Percentiles rank a stretch among this genome's conserved stretches.
These are phyloP conservation scores for Hymenoscyphus repandus DNA, from an alignment of 2,329 filamentous ascomycete genomes.

Conservation along the genomic window DNA sequence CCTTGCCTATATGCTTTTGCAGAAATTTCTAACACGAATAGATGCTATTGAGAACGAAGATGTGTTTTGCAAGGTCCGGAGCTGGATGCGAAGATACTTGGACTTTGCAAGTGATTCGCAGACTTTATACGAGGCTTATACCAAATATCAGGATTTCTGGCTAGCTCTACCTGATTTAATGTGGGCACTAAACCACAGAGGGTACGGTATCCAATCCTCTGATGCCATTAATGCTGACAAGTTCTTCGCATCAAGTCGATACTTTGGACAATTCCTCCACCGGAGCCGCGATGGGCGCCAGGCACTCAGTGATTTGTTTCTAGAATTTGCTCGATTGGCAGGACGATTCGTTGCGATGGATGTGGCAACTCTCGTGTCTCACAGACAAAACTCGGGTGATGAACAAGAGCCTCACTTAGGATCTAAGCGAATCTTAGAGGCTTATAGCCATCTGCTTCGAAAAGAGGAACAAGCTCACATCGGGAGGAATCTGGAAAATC, in stretches of 20 bases:
- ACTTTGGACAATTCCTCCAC: conserved; percentile 30
- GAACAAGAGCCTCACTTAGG: conserved; percentile 36
- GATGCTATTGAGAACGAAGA: conserved; percentile 40
- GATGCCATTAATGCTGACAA: conserved; percentile 13
- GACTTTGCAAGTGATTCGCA: conserved; percentile 34
- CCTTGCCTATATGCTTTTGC: conserved; percentile 19
- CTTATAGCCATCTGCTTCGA: conserved; percentile 36
- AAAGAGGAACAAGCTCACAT: conserved; percentile 32
- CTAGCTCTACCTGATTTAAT: conserved; percentile 45
- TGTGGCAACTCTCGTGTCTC: conserved; percentile 30
- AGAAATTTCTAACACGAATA: conserved; percentile 28
- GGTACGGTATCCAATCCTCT: background rate
- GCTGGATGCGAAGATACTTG: conserved; percentile 49
- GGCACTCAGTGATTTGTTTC: conserved; percentile 28
- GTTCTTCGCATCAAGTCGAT: conserved; percentile 22
- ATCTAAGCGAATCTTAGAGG: conserved; percentile 42
- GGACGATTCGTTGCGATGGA: conserved; percentile 50
- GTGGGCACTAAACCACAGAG: conserved; percentile 35
- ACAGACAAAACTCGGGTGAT: conserved; percentile 26
- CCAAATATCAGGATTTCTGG: conserved; percentile 47
- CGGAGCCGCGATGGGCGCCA: conserved; percentile 17
- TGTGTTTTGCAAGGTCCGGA: conserved; percentile 39
- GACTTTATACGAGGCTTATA: conserved; percentile 39
- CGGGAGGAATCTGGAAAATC: conserved; percentile 30
- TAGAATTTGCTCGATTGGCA: conserved; percentile 40